Evolutionary conservation across 257 asterid genomes (phyloP), one percentile per base, ranked within the genome.

Genomic region (Primulina eburnea): DNA sequence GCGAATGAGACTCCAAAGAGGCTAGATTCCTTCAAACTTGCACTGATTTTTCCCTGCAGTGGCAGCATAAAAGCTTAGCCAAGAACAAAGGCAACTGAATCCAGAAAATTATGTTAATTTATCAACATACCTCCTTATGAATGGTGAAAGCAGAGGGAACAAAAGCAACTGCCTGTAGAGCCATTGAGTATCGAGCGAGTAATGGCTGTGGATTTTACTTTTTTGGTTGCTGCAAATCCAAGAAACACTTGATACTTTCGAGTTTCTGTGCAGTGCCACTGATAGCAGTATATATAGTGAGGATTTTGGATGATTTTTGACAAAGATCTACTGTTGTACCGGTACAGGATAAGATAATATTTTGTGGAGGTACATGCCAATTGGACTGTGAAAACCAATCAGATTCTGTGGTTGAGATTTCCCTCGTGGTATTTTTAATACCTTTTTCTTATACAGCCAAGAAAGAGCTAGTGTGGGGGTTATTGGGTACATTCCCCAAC

Each of bases 151-250:
- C 72, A 52, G 95, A 80, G 17, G 96, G 89, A 64, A 86, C 82
- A 33, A 86, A 63, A 70, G 95, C 75, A 76, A 94, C 87, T 73
- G 96, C 76, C 58, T 89, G 98, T 56, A 90, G 80, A 69, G 97
- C 97, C 98, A 92, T 92, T 64, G 69, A 56, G 68, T 53, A 52
- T 8, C 40, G 26, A n/a, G 4, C 2, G 58, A 21, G 60, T 37
- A 14, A 18, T 64, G 61, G 34, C 66, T 34, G 72, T 29, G 12
- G 53, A 69, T 61, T 47, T 59, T 61, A 11, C 8, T 8, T 35
- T 35, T 2, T 35, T 8, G 1, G 11, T 66, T 30, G 71, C 70
- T 29, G 33, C 18, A 76, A 64, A 57, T 47, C 18, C 60, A 28
- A 16, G 62, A 29, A 35, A 52, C 32, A 64, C 60, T 55, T 17